Conservation (phyloP, 441 rosid genomes). For the Brassica balearica region DNA sequence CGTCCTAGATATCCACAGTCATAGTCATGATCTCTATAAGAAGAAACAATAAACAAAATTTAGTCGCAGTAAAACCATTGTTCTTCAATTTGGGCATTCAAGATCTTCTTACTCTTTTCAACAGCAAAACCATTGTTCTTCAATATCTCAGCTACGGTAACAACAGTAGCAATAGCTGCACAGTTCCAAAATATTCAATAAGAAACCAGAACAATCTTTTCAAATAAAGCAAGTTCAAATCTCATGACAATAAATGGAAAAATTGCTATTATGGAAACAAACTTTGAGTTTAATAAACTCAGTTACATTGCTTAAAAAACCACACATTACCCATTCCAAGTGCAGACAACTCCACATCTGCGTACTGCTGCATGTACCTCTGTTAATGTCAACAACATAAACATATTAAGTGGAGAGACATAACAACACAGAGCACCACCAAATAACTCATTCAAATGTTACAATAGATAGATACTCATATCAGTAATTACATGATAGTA, state of each 20-base stretch:
- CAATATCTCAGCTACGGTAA: conserved; percentile 74
- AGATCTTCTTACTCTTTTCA: conserved; percentile 67
- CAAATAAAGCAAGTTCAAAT: conserved; percentile 10
- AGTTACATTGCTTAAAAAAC: conserved; percentile 13
- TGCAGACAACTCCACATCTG: conserved; percentile 88
- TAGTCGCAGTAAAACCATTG: not conserved
- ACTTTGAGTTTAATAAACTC: conserved; percentile 26
- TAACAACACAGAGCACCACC: conserved; percentile 1
- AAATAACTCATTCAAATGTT: not conserved
- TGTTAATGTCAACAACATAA: conserved; percentile 40
- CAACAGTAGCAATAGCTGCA: conserved; percentile 88
- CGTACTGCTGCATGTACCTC: conserved; percentile 95
- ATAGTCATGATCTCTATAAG: conserved; percentile 70
- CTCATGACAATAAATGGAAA: conserved; percentile 7
- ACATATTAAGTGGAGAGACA: not conserved
- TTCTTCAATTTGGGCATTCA: not conserved
- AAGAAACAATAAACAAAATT: conserved; percentile 12
- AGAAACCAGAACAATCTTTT: conserved; percentile 9
- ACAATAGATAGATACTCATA: no score
- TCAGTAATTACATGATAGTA: not conserved
- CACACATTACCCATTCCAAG: conserved; percentile 78
- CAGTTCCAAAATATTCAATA: not conserved
- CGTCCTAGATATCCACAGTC: conserved; percentile 83
- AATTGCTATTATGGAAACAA: not conserved
- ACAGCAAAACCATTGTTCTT: conserved; percentile 83